Percentiles rank a stretch among this genome's conserved stretches.
Conservation (phyloP, 148 eudicot species). For the Chenopodium berlandieri region DNA sequence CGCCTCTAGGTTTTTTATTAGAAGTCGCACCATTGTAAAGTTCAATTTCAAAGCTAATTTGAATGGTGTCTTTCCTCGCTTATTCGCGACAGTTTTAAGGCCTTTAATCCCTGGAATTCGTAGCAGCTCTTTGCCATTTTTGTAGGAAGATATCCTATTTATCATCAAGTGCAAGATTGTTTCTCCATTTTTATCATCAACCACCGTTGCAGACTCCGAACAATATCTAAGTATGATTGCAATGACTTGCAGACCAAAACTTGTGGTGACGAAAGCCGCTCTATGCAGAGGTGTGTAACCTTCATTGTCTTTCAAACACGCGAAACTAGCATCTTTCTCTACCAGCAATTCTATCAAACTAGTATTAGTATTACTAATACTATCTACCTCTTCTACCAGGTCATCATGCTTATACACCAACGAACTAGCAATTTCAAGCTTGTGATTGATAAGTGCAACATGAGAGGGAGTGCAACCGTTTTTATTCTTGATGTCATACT, state of each 20-base stretch:
- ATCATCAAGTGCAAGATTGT: constrained; percentile 2
- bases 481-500: background rate
- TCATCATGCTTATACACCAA: background rate
- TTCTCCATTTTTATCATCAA: background rate
- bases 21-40: constrained; percentile 2
- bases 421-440: background rate
- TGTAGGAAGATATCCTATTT: background rate
- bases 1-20: background rate
- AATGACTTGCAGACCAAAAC: background rate
- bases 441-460: background rate
- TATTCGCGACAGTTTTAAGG: background rate
- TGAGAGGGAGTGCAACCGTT: constrained; percentile 1
- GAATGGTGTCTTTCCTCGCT: constrained; percentile 9
- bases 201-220: background rate
- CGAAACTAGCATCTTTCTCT: background rate
- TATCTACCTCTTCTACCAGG: background rate
- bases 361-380: background rate
- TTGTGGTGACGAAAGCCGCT: background rate
- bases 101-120: background rate
- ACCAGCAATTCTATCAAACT: background rate
- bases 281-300: constrained; percentile 11
- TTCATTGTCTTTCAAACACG: background rate
- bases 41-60: constrained; percentile 3
- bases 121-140: background rate
- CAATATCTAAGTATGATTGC: background rate